Percentiles rank a stretch among this genome's conserved stretches.
Evolutionary conservation across 495 filamentous ascomycete genomes (phyloP).

Genomic region (Penicillium verhagenii): DNA sequence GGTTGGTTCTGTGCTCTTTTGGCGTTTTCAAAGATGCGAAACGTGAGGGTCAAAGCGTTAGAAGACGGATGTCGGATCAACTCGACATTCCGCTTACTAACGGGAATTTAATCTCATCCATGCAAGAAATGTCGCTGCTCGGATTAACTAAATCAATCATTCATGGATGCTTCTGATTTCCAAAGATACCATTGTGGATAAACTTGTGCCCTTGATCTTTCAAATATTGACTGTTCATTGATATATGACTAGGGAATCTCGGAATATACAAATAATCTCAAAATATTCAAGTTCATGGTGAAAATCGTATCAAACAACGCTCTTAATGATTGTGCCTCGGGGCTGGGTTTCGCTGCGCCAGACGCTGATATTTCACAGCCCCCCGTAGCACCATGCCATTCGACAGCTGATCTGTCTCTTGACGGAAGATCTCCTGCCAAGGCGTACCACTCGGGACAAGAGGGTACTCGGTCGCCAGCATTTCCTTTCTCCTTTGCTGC

Average conservation of each 20-base stretch:
- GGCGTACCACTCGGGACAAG: constrained; percentile 33
- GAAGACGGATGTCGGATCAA: neutral
- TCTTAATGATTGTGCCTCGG: constrained; percentile 53
- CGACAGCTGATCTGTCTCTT: constrained; percentile 49
- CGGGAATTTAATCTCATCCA: no score
- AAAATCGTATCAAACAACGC: neutral
- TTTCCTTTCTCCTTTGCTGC: constrained; percentile 55
- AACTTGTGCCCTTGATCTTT: no score
- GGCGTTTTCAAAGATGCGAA: neutral
- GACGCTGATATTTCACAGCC: constrained; percentile 51
- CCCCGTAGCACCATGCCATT: constrained; percentile 53
- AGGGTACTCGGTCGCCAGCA: constrained; percentile 29
- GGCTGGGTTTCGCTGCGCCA: constrained; percentile 45
- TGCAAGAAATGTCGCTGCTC: no score
- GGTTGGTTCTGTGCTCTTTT: neutral
- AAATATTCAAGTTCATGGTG: no score
- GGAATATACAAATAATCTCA: no score
- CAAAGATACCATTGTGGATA: no score
- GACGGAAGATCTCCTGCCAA: constrained; percentile 53
- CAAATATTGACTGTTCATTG: no score
- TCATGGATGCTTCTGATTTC: no score
- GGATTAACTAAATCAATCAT: no score
- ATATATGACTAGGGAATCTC: no score
- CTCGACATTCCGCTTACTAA: neutral
- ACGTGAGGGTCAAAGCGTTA: neutral